Evolutionary conservation across 2,329 filamentous ascomycete genomes (phyloP).

Genomic region (Pseudogymnoascus sp.): DNA sequence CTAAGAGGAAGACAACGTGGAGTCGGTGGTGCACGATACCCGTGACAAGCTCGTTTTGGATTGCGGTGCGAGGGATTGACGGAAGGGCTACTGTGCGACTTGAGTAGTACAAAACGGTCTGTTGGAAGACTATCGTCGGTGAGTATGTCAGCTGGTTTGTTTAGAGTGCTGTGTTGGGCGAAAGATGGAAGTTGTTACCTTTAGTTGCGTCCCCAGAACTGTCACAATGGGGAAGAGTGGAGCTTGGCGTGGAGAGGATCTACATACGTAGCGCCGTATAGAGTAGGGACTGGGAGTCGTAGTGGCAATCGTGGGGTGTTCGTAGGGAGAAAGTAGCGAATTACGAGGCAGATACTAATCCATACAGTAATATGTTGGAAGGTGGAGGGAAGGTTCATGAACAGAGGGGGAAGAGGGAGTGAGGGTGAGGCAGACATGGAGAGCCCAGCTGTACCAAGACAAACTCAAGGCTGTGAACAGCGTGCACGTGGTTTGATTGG

Average conservation of each 20-base stretch:
- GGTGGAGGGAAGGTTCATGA: background rate
- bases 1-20: constrained; percentile 9
- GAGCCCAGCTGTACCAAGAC: background rate
- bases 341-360: background rate
- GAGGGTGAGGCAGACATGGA: background rate
- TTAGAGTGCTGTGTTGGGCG: background rate
- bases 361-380: background rate
- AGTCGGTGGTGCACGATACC: constrained; percentile 5
- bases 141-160: background rate
- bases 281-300: background rate
- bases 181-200: background rate
- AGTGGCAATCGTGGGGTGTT: background rate
- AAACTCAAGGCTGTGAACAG: background rate
- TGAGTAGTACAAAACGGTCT: background rate
- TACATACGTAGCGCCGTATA: background rate
- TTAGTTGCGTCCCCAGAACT: background rate
- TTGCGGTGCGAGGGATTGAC: background rate
- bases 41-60: constrained; percentile 1
- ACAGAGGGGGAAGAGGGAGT: background rate
- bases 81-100: background rate
- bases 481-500: constrained; percentile 6
- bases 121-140: background rate
- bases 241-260: constrained; percentile 1
- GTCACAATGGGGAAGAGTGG: background rate
- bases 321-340: background rate